phyloP scores from a whole-genome alignment of 2,329 filamentous ascomycete genomes.

The Lecanosticta acicola region DNA sequence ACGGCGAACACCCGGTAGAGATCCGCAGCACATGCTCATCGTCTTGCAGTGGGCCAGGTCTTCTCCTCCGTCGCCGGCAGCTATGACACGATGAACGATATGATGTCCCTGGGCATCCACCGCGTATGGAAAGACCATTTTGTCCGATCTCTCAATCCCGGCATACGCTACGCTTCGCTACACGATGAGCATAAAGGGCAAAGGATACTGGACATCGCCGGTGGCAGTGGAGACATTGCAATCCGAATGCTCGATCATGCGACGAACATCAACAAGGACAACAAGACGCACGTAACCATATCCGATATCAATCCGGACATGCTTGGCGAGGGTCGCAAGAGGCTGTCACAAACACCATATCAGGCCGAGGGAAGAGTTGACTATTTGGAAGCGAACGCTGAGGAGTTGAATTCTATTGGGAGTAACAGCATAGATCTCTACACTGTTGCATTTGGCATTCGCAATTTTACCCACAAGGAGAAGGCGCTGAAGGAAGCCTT shows the following conservation, averaged over 20 bases:
- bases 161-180: conserved; percentile 48
- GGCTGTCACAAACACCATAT: conserved; percentile 60
- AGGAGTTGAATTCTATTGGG: conserved; percentile 62
- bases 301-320: conserved; percentile 95
- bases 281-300: conserved; percentile 77
- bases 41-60: conserved; percentile 65
- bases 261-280: conserved; percentile 72
- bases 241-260: conserved; percentile 92
- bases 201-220: conserved; percentile 89
- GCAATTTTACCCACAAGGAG: conserved; percentile 92
- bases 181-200: conserved; percentile 43
- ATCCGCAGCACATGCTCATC: conserved; percentile 3
- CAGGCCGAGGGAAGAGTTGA: conserved; percentile 49
- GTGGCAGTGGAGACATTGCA: conserved; percentile 94
- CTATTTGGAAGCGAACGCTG: conserved; percentile 89
- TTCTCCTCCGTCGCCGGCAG: conserved; percentile 92
- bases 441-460: conserved; percentile 94
- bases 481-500: conserved; percentile 75
- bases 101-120: conserved; percentile 97
- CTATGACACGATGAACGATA: conserved; percentile 98
- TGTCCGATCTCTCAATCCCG: conserved; percentile 83
- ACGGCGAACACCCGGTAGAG: conserved; percentile 11
- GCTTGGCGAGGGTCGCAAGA: conserved; percentile 80
- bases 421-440: conserved; percentile 81
- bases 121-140: conserved; percentile 97